Evolutionary conservation across 2,329 filamentous ascomycete genomes (phyloP).

Genomic region (Sclerotiophoma versabilis): DNA sequence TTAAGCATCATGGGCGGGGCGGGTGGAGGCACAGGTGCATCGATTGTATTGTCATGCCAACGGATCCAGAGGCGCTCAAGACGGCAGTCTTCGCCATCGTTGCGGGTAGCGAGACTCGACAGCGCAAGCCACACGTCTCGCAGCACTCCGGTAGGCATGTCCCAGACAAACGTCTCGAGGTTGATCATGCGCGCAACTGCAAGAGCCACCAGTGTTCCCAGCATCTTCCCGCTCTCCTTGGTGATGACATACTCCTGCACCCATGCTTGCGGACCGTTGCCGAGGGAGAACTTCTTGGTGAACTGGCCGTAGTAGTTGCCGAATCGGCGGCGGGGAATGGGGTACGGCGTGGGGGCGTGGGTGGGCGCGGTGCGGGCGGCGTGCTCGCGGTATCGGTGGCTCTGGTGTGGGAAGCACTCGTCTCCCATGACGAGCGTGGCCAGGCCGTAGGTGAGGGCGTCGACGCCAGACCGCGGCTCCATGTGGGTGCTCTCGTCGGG

Average conservation of each 20-base stretch:
- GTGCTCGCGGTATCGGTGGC: constrained; percentile 37
- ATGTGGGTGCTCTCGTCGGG: constrained; percentile 71
- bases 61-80: constrained; percentile 80
- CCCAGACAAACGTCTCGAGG: constrained; percentile 83
- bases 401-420: constrained; percentile 64
- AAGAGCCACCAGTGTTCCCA: constrained; percentile 81
- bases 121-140: constrained; percentile 83
- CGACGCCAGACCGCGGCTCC: constrained; percentile 74
- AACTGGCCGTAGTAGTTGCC: constrained; percentile 81
- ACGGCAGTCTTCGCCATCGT: constrained; percentile 67
- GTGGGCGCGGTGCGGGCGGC: constrained; percentile 13
- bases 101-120: constrained; percentile 70
- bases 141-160: constrained; percentile 85
- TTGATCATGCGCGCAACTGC: constrained; percentile 83
- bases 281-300: constrained; percentile 81
- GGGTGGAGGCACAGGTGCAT: constrained; percentile 46
- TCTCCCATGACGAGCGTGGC: constrained; percentile 79
- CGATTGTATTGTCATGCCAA: constrained; percentile 77
- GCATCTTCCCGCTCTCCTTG: constrained; percentile 86
- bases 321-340: constrained; percentile 56
- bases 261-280: constrained; percentile 81
- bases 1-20: constrained; percentile 48
- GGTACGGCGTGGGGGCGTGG: constrained; percentile 38
- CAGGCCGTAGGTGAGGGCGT: constrained; percentile 82
- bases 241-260: constrained; percentile 82